These are phyloP conservation scores for Botryobasidium botryosum DNA, from an alignment of 768 basidiomycete genomes.

Conservation along the genomic window DNA sequence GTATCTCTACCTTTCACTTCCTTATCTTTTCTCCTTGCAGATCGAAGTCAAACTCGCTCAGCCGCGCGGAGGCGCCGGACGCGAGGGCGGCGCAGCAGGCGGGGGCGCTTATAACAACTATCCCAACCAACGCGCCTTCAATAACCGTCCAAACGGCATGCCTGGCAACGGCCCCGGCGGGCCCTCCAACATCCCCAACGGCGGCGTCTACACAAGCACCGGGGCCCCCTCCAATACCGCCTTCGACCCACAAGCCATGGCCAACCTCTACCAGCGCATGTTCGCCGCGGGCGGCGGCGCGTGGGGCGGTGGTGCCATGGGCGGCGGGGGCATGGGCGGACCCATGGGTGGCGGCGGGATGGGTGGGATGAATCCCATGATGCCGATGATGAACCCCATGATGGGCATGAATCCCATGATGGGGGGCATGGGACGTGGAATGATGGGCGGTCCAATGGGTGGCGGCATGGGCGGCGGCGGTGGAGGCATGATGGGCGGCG, in stretches of 20 bases:
- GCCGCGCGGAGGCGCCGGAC: slow-evolving; percentile 46
- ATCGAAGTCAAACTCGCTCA: slow-evolving; percentile 97
- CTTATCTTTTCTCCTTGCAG: slow-evolving; percentile 25
- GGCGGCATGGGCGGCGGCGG: slow-evolving; percentile 15
- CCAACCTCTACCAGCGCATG: slow-evolving; percentile 90
- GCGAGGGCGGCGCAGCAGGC: slow-evolving; percentile 20
- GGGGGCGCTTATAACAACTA: slow-evolving; percentile 16
- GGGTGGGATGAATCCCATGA: slow-evolving; percentile 13
- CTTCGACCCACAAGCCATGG: slow-evolving; percentile 87
- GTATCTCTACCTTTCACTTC: background rate
- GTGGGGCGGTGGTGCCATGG: slow-evolving; percentile 1
- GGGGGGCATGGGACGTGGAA: slow-evolving; percentile 18
- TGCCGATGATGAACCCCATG: slow-evolving; percentile 23
- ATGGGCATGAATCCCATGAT: slow-evolving; percentile 34
- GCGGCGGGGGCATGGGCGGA: slow-evolving; percentile 17
- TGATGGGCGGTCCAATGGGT: slow-evolving; percentile 18
- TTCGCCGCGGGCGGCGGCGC: slow-evolving; percentile 43
- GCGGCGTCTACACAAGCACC: slow-evolving; percentile 11
- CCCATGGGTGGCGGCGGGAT: slow-evolving; percentile 14
- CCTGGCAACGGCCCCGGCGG: slow-evolving; percentile 17
- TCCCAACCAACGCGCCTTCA: slow-evolving; percentile 20
- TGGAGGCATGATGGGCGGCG: slow-evolving; percentile 18
- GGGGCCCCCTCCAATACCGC: slow-evolving; percentile 24
- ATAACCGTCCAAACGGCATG: slow-evolving; percentile 10
- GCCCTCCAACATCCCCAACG: slow-evolving; percentile 24